A percentile compares a stretch with the other conserved stretches of the same genome.
Conservation (phyloP, 371 early-diverging fungal genomes). For the Syncephalis fuscata region DNA sequence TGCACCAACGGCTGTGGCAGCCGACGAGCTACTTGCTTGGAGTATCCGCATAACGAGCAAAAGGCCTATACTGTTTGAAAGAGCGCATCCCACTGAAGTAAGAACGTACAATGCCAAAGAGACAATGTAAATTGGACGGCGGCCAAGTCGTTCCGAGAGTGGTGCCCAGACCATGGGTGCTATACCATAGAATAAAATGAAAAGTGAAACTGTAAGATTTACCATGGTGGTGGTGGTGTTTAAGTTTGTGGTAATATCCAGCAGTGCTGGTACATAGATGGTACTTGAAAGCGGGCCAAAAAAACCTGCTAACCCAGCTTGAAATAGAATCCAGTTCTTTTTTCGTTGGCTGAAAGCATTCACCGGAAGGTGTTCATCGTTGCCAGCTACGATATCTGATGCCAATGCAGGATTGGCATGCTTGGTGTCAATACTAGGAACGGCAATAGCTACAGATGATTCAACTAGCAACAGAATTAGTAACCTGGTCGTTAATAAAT, state of each 20-base stretch:
- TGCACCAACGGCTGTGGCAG: slow-evolving; percentile 52
- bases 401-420: too few species aligned
- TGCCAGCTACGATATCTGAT: too few species aligned
- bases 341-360: background rate
- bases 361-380: too few species aligned
- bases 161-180: slow-evolving; percentile 51
- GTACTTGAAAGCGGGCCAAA: slow-evolving; percentile 8
- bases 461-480: too few species aligned
- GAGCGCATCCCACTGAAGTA: slow-evolving; percentile 44
- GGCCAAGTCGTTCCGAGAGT: slow-evolving; percentile 42
- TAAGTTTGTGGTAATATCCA: slow-evolving; percentile 23
- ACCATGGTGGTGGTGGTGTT: slow-evolving; percentile 24
- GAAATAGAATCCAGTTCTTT: background rate
- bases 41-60: slow-evolving; percentile 42
- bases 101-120: slow-evolving; percentile 32
- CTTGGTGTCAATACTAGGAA: too few species aligned
- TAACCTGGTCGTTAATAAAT: too few species aligned
- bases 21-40: slow-evolving; percentile 53
- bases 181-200: slow-evolving; percentile 34
- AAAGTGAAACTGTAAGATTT: slow-evolving; percentile 31
- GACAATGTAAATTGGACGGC: slow-evolving; percentile 38
- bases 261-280: slow-evolving; percentile 27
- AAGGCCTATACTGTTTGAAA: slow-evolving; percentile 25
- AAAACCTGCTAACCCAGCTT: slow-evolving; percentile 3
- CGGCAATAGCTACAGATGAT: too few species aligned